Evolutionary conservation across 2,329 filamentous ascomycete species (phyloP), one percentile per base, ranked within the genome.

Genomic region (Aureobasidium sp.): DNA sequence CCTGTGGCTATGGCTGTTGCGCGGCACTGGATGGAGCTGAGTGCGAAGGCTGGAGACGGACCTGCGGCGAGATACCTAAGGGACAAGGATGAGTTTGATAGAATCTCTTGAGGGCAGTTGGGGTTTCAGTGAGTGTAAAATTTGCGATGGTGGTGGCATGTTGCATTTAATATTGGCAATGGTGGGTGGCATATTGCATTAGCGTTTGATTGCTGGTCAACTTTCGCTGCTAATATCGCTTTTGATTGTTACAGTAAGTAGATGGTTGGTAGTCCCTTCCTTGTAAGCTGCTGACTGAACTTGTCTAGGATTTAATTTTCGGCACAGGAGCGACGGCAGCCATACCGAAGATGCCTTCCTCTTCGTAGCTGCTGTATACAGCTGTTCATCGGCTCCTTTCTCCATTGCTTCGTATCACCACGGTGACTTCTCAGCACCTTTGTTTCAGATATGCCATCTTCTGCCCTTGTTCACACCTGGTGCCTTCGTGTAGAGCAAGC

Each of bases 21-120:
- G 10, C 87, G 95, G 75, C 93, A 97, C 78, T 97, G 93, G 92
- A 97, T 97, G 92, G 90, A 93, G 77, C 81, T 90, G 67, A 92
- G 90, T 41, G 89, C 90, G 68, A 83, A 84, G 61, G 92, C 92
- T n/a, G 92, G 92, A 1, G 93, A 97, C 72, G 84, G 88, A 70
- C 79, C 96, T 67, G 93, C 93, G 24, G 87, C 85, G 71, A 88
- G 87, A 72, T 92, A 93, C 75, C 77, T 97, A 73, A 83, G 87
- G 66, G 90, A 95, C 76, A 76, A 83, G 51, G 81, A 84, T 68
- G 84, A 86, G 71, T 82, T 85, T 72, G 83, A 85, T 70, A 81
- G 78, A 59, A 79, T 84, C 70, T 79, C 80, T 65, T 82, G 72
- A 78, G 12, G 7, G 5, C 26, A 17, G 24, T 6, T 20, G 20